Base-by-base conservation (phyloP, 192 early-diverging fungal species). In the Backusella australiensis region DNA sequence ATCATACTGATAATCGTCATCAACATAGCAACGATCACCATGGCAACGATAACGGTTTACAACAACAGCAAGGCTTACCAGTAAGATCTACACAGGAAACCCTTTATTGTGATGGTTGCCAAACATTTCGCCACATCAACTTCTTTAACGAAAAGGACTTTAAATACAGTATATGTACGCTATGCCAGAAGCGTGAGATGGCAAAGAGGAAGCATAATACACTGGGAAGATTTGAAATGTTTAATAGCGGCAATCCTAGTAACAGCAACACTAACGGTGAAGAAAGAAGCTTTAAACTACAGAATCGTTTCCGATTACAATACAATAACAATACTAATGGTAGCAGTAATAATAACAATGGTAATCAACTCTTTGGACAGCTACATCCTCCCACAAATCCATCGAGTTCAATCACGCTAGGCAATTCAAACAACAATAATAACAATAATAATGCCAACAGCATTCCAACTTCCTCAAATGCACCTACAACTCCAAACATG, bases 231-330 rank as follows among this genome's bases (percentile, higher is more conserved):
- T 72, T 46, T 19, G 70, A 72, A 23, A 6, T 72, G 4, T 72
- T 46, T 41, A 41, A 46, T 42, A 41, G 59, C 46, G 17, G 17
- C 5, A 49, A 6, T 49, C 5, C 46, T 19, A 49, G 19, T 49
- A 49, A n/a, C 7, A 49, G 19, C 15, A 49, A 49, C 19, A 17
- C 6, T 0, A 67, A 29, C 46, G 42, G 49, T 34, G 74, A 76
- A 35, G 49, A 73, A 36, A 73, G 72, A 41, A 73, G 14, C 29
- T 52, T 23, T 59, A 73, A 63, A 38, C 72, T 59, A 17, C 72
- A 73, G 23, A 41, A 21, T 36, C 44, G 53, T 19, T 59, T 56
- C 36, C 44, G 56, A 5, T 59, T 38, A 44, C 75, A 69, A 35
- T 34, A 69, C 7, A 15, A 70, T 11, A 68, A 41, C n/a, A 69